Evolutionary conservation across 352 stramenopile species (phyloP).

Genomic region (Aphanomyces invadans): DNA sequence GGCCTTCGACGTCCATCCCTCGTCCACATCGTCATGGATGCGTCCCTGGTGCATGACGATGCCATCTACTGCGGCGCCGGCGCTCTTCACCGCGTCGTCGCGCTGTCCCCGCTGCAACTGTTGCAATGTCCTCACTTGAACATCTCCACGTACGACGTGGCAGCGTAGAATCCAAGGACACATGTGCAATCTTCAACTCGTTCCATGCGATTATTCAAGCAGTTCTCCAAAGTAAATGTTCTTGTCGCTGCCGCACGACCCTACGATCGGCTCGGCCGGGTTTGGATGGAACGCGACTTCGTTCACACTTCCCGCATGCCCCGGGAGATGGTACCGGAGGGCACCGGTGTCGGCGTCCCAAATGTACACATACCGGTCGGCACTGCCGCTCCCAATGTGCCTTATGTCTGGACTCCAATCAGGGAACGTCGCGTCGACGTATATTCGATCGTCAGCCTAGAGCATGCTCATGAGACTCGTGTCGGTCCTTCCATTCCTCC

Average conservation of each 20-base stretch:
- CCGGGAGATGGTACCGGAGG: constrained; percentile 89
- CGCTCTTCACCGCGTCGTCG: neutral
- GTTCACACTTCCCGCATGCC: constrained; percentile 92
- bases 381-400: constrained; percentile 78
- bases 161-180: neutral
- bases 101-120: neutral
- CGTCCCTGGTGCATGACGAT: constrained; percentile 26
- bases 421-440: constrained; percentile 89
- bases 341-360: constrained; percentile 89
- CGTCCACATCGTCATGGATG: constrained; percentile 48
- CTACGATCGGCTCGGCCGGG: constrained; percentile 70
- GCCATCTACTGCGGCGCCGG: constrained; percentile 49
- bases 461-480: too few species aligned
- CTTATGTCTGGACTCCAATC: constrained; percentile 84
- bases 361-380: constrained; percentile 91
- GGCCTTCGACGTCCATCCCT: constrained; percentile 43
- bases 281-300: constrained; percentile 83
- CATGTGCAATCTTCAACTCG: too few species aligned
- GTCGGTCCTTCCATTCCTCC: too few species aligned
- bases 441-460: too few species aligned
- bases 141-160: neutral
- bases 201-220: constrained; percentile 7
- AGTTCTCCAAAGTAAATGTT: constrained; percentile 79
- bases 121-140: neutral
- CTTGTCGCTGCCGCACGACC: constrained; percentile 82